Evolutionary conservation across 2,329 filamentous ascomycete species (phyloP), one percentile per base, ranked within the genome.

Genomic region (Penicillium sp.): DNA sequence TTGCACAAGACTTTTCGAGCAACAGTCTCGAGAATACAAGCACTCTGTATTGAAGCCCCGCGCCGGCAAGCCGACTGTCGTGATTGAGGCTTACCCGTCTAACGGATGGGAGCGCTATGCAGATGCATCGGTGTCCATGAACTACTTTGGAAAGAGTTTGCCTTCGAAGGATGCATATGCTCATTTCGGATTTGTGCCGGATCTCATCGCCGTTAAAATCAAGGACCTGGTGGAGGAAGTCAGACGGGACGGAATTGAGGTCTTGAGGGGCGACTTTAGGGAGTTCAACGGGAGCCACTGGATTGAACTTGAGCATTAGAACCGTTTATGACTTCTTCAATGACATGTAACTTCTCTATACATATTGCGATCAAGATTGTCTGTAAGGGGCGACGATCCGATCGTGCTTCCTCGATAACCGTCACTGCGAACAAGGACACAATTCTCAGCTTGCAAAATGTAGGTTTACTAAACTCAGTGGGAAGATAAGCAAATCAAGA

Each of bases 81-180:
- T 73, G 0, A 72, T 77, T n/a, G 74, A 77, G 61, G 68, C 74
- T 0, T 77, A 73, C 53, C 65, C 71, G 1, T 64, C 69, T 0
- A 70, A 70, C 33, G 73, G 74, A 1, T 77, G 75, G 75, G 75
- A 77, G 57, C 60, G 74, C 7, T 77, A 75, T 55, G 73, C 74
- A 0, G 69, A 76, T 60, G 75, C 74, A 0, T 71, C 67, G 2
- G 65, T 72, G 33, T 69, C 67, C 37, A 70, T 77, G 65, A 72
- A 69, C 53, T 63, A 64, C 0, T 77, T 76, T 52, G 75, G 75
- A 8, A 55, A 63, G 33, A 54, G 49, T 22, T 43, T 62, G 26
- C 61, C 61, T 15, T 55, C 53, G 2, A 52, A 56, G 19, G 55
- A 56, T 15, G 48, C 56, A 22, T 64, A 63, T 33, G 51, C 58